phyloP scores from a whole-genome alignment of 805 yeast species.

The Metschnikowia bowlesiae region DNA sequence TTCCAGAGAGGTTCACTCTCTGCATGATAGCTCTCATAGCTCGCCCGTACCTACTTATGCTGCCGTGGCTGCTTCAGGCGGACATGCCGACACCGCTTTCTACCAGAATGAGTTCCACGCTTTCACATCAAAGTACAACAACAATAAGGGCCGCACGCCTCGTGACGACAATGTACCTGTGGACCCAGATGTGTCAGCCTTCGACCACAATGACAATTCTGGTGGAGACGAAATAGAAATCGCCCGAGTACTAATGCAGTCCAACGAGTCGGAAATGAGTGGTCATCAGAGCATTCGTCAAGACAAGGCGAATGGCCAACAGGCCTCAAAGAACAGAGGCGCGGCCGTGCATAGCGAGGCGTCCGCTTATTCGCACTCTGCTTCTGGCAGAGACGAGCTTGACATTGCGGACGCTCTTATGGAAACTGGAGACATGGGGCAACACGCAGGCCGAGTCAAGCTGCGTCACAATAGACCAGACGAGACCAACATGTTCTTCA shows the following conservation, averaged over 20 bases:
- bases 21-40: conserved; percentile 5
- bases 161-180: conserved; percentile 41
- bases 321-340: background rate
- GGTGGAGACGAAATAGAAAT: conserved; percentile 58
- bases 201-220: conserved; percentile 19
- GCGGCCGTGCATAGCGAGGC: background rate
- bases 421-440: background rate
- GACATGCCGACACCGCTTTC: conserved; percentile 16
- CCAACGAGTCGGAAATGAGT: conserved; percentile 37
- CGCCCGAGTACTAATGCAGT: conserved; percentile 62
- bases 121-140: conserved; percentile 9
- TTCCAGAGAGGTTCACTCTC: conserved; percentile 2
- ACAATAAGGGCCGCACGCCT: conserved; percentile 4
- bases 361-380: background rate
- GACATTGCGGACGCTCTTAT: conserved; percentile 3
- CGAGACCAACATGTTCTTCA: conserved; percentile 16
- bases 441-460: background rate
- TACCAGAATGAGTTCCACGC: conserved; percentile 12
- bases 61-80: conserved; percentile 32
- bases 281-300: background rate
- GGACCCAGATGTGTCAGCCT: conserved; percentile 53
- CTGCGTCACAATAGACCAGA: conserved; percentile 6
- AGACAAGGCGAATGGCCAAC: background rate
- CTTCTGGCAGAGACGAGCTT: background rate
- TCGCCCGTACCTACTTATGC: conserved; percentile 24